Conservation (phyloP, 306 rosid genomes). For the Acacia melanoxylon region DNA sequence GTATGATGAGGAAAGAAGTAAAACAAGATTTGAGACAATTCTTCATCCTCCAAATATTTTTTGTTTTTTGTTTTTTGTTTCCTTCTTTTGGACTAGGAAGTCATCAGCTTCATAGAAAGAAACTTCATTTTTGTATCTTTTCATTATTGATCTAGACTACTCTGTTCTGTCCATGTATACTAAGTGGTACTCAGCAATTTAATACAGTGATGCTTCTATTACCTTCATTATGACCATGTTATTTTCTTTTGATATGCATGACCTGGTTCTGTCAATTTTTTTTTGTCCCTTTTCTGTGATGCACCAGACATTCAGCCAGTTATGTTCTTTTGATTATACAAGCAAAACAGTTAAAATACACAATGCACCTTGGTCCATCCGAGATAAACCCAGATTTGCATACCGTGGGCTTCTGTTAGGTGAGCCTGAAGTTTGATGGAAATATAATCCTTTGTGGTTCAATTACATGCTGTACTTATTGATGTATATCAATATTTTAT, state of each 20-base stretch:
- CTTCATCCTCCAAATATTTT: neutral
- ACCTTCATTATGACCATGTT: neutral
- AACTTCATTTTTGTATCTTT: slow-evolving; percentile 11
- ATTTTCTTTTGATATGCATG: slow-evolving; percentile 14
- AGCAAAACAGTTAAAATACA: slow-evolving; percentile 65
- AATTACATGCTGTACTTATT: slow-evolving; percentile 27
- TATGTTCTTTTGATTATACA: slow-evolving; percentile 77
- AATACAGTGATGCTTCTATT: neutral
- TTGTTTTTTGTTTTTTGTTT: neutral
- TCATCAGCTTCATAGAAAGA: slow-evolving; percentile 9
- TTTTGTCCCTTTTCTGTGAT: slow-evolving; percentile 29
- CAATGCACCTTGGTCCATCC: slow-evolving; percentile 86
- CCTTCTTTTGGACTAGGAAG: slow-evolving; percentile 5
- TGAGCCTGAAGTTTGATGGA: slow-evolving; percentile 40
- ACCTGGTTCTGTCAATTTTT: slow-evolving; percentile 17
- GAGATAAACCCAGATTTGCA: slow-evolving; percentile 80
- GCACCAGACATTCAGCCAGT: slow-evolving; percentile 92
- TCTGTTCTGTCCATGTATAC: neutral
- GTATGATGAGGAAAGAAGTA: neutral
- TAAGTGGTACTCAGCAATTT: neutral
- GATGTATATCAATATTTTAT: slow-evolving; percentile 31
- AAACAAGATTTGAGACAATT: neutral
- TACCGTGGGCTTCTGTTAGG: slow-evolving; percentile 91
- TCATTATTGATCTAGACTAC: neutral
- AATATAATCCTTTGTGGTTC: slow-evolving; percentile 1